Conservation (phyloP, 768 basidiomycete species). For the Pulveroboletus sp. region DNA sequence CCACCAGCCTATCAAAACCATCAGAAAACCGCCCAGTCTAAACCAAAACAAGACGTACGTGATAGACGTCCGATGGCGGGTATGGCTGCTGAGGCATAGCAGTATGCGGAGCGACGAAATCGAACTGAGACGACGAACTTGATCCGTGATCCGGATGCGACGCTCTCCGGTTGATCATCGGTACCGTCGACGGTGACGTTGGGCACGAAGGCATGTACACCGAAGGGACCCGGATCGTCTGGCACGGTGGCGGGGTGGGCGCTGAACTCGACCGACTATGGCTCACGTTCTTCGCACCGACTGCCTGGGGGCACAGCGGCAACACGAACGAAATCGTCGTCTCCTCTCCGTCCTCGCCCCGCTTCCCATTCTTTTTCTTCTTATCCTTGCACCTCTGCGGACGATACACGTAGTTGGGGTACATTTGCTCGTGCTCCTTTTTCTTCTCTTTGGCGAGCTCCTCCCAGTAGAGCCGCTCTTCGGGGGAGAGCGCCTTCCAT, state of each 20-base stretch:
- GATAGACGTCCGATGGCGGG: conserved; percentile 24
- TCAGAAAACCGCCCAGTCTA: conserved; percentile 2
- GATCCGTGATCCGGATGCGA: conserved; percentile 49
- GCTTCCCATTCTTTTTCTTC: conserved; percentile 46
- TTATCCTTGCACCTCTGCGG: conserved; percentile 54
- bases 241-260: conserved; percentile 66
- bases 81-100: conserved; percentile 43
- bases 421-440: conserved; percentile 72
- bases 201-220: conserved; percentile 64
- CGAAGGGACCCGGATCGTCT: conserved; percentile 67
- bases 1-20: conserved; percentile 40
- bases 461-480: conserved; percentile 75
- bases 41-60: conserved; percentile 37
- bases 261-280: conserved; percentile 49
- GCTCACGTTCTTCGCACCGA: conserved; percentile 43
- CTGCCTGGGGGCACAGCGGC: conserved; percentile 37
- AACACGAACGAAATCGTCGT: conserved; percentile 49
- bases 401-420: conserved; percentile 78
- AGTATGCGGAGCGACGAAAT: conserved; percentile 49
- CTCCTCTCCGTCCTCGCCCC: conserved; percentile 45
- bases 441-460: conserved; percentile 75
- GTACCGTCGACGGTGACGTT: conserved; percentile 51
- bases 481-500: conserved; percentile 66
- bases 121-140: conserved; percentile 45
- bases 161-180: conserved; percentile 61